phyloP scores from a whole-genome alignment of 1,284 basidiomycete genomes.

The Caloboletus inedulis region DNA sequence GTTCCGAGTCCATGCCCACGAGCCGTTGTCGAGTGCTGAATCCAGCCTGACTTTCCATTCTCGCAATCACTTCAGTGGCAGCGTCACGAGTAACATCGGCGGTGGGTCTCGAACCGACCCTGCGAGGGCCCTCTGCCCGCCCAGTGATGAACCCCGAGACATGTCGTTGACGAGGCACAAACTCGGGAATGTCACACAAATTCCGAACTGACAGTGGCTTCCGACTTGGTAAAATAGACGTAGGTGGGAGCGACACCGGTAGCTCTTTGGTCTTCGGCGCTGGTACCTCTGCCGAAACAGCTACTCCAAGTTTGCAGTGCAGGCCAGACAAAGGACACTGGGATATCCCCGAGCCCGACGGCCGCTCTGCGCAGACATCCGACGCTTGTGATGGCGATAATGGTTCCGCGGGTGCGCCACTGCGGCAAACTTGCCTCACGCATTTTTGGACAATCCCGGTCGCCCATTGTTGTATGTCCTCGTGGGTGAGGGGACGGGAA shows the following conservation, averaged over 20 bases:
- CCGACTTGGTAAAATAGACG: background rate
- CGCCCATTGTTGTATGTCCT: constrained; percentile 29
- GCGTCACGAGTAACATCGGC: constrained; percentile 13
- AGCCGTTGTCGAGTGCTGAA: constrained; percentile 3
- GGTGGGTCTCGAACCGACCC: background rate
- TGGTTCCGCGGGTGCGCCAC: constrained; percentile 10
- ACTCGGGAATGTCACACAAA: constrained; percentile 25
- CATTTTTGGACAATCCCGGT: constrained; percentile 29
- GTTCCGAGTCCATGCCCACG: constrained; percentile 1
- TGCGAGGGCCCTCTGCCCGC: background rate
- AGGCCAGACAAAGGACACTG: constrained; percentile 44
- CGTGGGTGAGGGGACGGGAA: constrained; percentile 17
- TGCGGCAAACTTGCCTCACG: constrained; percentile 17
- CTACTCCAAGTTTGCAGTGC: constrained; percentile 19
- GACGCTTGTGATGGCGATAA: constrained; percentile 28
- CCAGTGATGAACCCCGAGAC: background rate
- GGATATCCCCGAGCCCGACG: constrained; percentile 27
- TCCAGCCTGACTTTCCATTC: constrained; percentile 22
- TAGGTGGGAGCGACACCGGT: background rate
- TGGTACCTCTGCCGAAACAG: background rate
- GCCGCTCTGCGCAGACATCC: constrained; percentile 30
- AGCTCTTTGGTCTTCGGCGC: background rate
- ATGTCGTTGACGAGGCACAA: constrained; percentile 26
- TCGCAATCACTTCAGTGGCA: constrained; percentile 24
- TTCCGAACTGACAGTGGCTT: constrained; percentile 11